Conservation (phyloP, 179 eudicot genomes). For the Vitellaria paradoxa region DNA sequence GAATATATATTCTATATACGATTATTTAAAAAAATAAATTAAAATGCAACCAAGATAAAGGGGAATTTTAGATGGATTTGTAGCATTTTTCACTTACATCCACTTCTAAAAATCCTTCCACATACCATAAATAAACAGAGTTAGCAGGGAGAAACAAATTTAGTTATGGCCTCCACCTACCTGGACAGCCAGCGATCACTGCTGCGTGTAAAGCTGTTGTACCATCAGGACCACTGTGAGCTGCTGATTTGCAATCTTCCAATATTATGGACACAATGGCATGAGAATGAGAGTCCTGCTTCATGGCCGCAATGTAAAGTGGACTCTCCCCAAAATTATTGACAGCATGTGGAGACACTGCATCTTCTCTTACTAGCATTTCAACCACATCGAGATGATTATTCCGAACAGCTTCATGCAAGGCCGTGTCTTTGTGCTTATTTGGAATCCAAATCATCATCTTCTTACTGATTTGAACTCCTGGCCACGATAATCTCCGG, state of each 20-base stretch:
- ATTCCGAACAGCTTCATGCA: not conserved
- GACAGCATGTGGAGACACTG: not conserved
- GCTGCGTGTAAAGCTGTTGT: constrained; percentile 20
- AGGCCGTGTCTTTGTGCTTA: not conserved
- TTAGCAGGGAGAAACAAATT: too few species aligned
- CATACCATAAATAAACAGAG: too few species aligned
- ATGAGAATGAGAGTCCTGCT: not conserved
- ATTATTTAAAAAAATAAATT: too few species aligned
- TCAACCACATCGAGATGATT: not conserved
- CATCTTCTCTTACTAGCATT: not conserved
- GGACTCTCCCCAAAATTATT: not conserved
- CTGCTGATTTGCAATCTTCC: not conserved
- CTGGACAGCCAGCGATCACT: not conserved
- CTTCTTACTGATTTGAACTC: not conserved
- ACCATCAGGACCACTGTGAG: constrained; percentile 16
- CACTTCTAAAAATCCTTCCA: too few species aligned
- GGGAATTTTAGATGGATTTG: too few species aligned
- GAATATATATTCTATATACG: too few species aligned
- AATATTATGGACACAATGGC: not conserved
- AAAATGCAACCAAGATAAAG: too few species aligned
- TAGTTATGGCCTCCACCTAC: too few species aligned
- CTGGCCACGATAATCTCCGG: too few species aligned
- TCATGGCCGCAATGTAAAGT: not conserved
- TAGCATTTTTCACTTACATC: too few species aligned
- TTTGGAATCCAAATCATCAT: not conserved